Evolutionary conservation across 31 red algal genomes (phyloP).

Genomic region (Asparagopsis taxiformis): DNA sequence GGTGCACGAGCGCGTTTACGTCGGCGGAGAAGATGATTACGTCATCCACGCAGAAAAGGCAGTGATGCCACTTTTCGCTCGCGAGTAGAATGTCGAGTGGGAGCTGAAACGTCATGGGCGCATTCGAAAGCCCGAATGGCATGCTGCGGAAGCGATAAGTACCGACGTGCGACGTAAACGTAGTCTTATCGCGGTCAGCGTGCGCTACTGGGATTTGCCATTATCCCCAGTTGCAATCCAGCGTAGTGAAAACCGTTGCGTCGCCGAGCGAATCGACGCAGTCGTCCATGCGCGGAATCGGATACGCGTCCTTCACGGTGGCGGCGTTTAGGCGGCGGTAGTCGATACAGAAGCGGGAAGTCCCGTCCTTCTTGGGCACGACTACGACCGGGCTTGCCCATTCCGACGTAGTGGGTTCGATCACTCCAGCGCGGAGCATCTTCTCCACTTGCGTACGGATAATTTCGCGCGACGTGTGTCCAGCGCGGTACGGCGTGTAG

Average conservation of each 20-base stretch:
- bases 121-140: conserved; percentile 41
- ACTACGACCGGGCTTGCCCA: conserved; percentile 56
- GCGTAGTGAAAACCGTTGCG: conserved; percentile 22
- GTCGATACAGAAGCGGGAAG: conserved; percentile 36
- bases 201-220: conserved; percentile 11
- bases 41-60: conserved; percentile 30
- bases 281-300: conserved; percentile 35
- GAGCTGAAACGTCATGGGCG: conserved; percentile 32
- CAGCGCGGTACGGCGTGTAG: conserved; percentile 13
- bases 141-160: conserved; percentile 9
- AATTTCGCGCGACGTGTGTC: background rate
- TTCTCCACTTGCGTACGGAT: conserved; percentile 7
- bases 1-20: conserved; percentile 2
- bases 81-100: conserved; percentile 19
- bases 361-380: conserved; percentile 27
- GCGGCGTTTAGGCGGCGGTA: conserved; percentile 24
- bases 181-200: conserved; percentile 8
- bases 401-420: conserved; percentile 25
- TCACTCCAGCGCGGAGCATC: conserved; percentile 12
- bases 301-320: conserved; percentile 30
- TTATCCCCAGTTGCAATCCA: conserved; percentile 35
- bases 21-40: conserved; percentile 36
- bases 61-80: conserved; percentile 26
- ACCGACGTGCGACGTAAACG: conserved; percentile 16
- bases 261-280: conserved; percentile 54